Percentiles rank a stretch among this genome's conserved stretches.
These are phyloP conservation scores for Pseudevernia furfuracea DNA, from an alignment of 495 filamentous ascomycete genomes.

Conservation along the genomic window DNA sequence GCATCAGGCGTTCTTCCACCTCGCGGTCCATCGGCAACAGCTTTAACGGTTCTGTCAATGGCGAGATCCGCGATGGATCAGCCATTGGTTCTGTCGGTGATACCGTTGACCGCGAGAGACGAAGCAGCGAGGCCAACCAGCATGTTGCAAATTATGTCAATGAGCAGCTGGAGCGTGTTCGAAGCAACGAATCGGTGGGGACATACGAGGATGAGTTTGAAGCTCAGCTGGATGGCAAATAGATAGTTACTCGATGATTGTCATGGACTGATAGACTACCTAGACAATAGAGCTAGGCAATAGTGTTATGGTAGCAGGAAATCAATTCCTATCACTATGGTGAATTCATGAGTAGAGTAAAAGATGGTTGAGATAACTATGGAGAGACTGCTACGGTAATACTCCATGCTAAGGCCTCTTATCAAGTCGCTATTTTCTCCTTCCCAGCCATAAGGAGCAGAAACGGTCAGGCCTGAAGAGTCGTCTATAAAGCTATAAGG, in stretches of 20 bases:
- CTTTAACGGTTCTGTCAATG: constrained; percentile 49
- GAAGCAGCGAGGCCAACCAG: constrained; percentile 49
- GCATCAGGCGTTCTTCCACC: constrained; percentile 73
- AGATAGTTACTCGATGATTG: neutral
- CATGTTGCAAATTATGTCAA: constrained; percentile 65
- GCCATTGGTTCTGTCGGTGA: constrained; percentile 26
- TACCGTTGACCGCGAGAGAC: constrained; percentile 31
- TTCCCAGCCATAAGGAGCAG: too few species aligned
- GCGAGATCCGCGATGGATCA: constrained; percentile 34
- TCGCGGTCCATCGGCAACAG: constrained; percentile 79
- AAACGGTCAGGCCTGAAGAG: too few species aligned
- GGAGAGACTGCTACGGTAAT: too few species aligned
- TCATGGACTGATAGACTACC: too few species aligned
- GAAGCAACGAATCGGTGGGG: constrained; percentile 44
- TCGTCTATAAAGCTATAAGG: too few species aligned
- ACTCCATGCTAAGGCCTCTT: too few species aligned
- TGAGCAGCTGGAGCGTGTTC: constrained; percentile 58
- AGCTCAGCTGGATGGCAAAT: constrained; percentile 37
- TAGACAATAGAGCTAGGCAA: too few species aligned
- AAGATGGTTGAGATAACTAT: too few species aligned
- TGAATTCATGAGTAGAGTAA: too few species aligned
- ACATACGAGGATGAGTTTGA: constrained; percentile 57
- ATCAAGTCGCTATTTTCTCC: too few species aligned
- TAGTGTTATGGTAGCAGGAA: too few species aligned
- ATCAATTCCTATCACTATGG: too few species aligned